phyloP scores from a whole-genome alignment of 2,329 filamentous ascomycete species.

The Coniella vitis region DNA sequence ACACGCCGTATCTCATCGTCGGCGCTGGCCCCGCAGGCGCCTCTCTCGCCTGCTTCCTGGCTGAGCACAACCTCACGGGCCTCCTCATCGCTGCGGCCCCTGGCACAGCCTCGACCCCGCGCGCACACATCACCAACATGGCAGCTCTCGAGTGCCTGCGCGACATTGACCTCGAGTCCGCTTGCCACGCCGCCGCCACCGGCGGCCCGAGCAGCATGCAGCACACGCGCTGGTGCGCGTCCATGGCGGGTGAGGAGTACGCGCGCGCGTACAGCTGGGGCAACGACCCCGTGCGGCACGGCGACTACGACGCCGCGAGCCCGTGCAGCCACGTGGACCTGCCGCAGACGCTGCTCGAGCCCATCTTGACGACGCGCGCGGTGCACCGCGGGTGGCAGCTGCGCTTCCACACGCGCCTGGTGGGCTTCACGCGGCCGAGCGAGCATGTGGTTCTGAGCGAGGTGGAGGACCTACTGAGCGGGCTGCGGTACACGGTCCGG shows the following conservation, averaged over 20 bases:
- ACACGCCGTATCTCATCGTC: constrained; percentile 20
- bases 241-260: constrained; percentile 46
- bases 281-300: constrained; percentile 37
- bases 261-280: constrained; percentile 45
- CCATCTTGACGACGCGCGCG: constrained; percentile 36
- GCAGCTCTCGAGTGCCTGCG: constrained; percentile 49
- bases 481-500: constrained; percentile 26
- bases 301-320: constrained; percentile 37
- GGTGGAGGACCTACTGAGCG: constrained; percentile 5
- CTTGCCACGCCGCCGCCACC: constrained; percentile 30
- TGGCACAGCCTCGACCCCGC: constrained; percentile 47
- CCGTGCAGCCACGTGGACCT: constrained; percentile 39
- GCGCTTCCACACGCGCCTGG: constrained; percentile 35
- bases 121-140: constrained; percentile 56
- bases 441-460: constrained; percentile 8
- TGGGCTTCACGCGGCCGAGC: constrained; percentile 25
- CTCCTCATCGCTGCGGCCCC: constrained; percentile 44
- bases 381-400: constrained; percentile 32
- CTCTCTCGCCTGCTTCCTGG: constrained; percentile 45
- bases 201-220: constrained; percentile 35
- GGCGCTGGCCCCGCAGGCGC: constrained; percentile 45
- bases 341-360: constrained; percentile 42
- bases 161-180: constrained; percentile 42
- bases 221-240: constrained; percentile 46
- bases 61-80: constrained; percentile 37